Evolutionary conservation across 345 rosid species (phyloP).

Genomic region (Adansonia digitata): DNA sequence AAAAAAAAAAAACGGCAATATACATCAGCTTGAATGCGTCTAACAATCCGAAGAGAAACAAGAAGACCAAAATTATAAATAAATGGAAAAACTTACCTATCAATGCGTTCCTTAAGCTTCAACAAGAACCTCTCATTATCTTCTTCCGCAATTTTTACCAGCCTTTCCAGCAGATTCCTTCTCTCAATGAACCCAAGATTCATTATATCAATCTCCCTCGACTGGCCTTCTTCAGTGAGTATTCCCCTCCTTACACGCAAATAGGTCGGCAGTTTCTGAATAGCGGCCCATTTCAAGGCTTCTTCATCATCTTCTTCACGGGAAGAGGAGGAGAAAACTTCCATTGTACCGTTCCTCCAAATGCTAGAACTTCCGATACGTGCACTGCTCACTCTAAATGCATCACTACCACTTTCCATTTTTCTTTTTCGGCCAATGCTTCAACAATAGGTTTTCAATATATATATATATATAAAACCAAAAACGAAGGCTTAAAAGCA

Average conservation of each 20-base stretch:
- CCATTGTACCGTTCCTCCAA: constrained; percentile 33
- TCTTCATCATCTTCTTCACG: constrained; percentile 44
- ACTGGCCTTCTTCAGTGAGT: constrained; percentile 40
- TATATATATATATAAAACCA: too few relatives aligned
- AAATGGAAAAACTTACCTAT: constrained; percentile 33
- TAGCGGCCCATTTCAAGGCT: constrained; percentile 85
- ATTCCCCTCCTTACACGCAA: constrained; percentile 65
- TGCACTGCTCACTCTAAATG: constrained; percentile 28
- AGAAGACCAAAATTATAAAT: too few relatives aligned
- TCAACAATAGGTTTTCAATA: too few relatives aligned
- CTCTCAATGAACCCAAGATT: constrained; percentile 63
- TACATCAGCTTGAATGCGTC: background rate
- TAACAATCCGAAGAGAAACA: background rate
- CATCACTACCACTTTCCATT: too few relatives aligned
- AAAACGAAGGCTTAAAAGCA: too few relatives aligned
- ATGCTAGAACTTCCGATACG: constrained; percentile 36
- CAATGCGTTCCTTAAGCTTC: constrained; percentile 73
- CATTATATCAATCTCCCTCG: constrained; percentile 54
- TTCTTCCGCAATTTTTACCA: constrained; percentile 63
- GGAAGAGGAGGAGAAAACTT: constrained; percentile 44
- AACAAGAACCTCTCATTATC: constrained; percentile 75
- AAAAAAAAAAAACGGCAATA: background rate
- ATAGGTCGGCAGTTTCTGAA: constrained; percentile 75
- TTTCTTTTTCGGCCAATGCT: too few relatives aligned
- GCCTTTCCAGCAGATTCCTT: constrained; percentile 65